These are phyloP conservation scores for Colletotrichum sp. DNA, from an alignment of 2,329 filamentous ascomycete genomes.

Conservation along the genomic window DNA sequence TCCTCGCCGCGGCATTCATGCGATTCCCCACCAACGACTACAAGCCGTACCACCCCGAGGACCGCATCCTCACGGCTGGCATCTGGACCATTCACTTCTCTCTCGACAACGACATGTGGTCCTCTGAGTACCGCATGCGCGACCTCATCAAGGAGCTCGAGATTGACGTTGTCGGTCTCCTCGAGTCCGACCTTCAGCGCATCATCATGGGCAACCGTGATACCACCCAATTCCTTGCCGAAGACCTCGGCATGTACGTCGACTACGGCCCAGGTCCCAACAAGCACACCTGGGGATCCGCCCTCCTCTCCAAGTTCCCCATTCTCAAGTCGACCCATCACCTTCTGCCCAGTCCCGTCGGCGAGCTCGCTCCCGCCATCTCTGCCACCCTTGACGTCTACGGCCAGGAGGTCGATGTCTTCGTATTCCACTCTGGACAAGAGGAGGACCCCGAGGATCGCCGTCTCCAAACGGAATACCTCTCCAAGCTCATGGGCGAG, in stretches of 20 bases:
- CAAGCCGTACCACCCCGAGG: conserved; percentile 84
- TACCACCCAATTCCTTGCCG: conserved; percentile 91
- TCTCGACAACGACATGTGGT: conserved; percentile 99
- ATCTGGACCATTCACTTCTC: conserved; percentile 99
- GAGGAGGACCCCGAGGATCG: conserved; percentile 96
- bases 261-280: conserved; percentile 97
- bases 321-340: conserved; percentile 98
- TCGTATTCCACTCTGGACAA: conserved; percentile 98
- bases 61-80: conserved; percentile 88
- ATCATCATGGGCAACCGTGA: conserved; percentile 99
- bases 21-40: conserved; percentile 95
- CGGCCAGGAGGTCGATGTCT: conserved; percentile 87
- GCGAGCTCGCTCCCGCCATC: conserved; percentile 93
- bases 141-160: conserved; percentile 93
- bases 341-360: conserved; percentile 89
- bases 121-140: conserved; percentile 91
- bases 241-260: conserved; percentile 98
- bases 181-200: conserved; percentile 92
- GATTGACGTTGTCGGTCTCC: conserved; percentile 92
- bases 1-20: conserved; percentile 81
- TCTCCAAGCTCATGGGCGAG: conserved; percentile 86
- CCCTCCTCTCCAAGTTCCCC: conserved; percentile 94
- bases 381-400: conserved; percentile 96
- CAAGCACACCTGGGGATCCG: conserved; percentile 98
- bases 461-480: conserved; percentile 83